phyloP scores from a whole-genome alignment of 805 yeast genomes.

The Pichia cephalocereana region DNA sequence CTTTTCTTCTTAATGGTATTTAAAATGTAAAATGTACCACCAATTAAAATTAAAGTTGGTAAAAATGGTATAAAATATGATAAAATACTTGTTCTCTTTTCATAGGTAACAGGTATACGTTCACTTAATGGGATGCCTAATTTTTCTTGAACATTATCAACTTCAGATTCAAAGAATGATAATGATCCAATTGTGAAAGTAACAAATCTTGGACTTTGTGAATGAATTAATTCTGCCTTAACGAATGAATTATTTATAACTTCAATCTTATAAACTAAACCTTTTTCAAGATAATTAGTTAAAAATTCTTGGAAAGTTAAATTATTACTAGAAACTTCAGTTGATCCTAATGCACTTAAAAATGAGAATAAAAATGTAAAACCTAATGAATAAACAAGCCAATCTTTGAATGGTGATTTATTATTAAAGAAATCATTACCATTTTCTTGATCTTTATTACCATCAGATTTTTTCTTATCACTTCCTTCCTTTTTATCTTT shows the following conservation, averaged over 20 bases:
- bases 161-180: constrained; percentile 74
- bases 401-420: constrained; percentile 15
- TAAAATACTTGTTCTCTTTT: constrained; percentile 58
- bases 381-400: constrained; percentile 21
- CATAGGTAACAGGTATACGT: constrained; percentile 74
- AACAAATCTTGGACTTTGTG: constrained; percentile 22
- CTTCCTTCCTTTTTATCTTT: not conserved
- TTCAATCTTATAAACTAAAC: constrained; percentile 60
- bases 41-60: constrained; percentile 86
- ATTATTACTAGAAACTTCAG: constrained; percentile 30
- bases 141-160: constrained; percentile 68
- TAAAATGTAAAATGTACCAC: constrained; percentile 70
- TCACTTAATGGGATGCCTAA: constrained; percentile 50
- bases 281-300: constrained; percentile 61
- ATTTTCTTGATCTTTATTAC: not conserved
- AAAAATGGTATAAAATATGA: constrained; percentile 62
- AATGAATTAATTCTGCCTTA: constrained; percentile 41
- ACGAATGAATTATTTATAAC: constrained; percentile 76
- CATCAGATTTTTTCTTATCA: not conserved
- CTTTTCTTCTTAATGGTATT: constrained; percentile 21
- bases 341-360: constrained; percentile 6
- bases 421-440: constrained; percentile 6
- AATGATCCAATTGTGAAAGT: constrained; percentile 81
- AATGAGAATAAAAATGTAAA: constrained; percentile 15
- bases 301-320: constrained; percentile 91